Percentiles rank a stretch among this genome's conserved stretches.
Conservation (phyloP, 164 flowering plant genomes). For the Tetrastigma voinierianum region DNA sequence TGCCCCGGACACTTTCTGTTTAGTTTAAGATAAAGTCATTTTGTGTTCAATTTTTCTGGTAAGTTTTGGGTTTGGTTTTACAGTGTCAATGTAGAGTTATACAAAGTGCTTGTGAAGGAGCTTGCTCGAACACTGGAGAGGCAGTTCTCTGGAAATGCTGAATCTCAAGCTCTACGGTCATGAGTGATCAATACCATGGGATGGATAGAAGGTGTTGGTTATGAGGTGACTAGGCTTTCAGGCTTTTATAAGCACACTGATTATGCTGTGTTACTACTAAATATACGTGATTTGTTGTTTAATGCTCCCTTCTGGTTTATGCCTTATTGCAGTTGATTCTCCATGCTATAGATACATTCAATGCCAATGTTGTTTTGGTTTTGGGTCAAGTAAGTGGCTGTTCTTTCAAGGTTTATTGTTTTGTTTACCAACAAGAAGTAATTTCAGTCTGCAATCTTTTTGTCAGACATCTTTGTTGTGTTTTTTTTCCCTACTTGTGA, state of each 20-base stretch:
- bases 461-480: no score
- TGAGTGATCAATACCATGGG: slow-evolving; percentile 99
- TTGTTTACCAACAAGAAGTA: not conserved
- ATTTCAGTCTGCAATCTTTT: not conserved
- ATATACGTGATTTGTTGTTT: slow-evolving; percentile 1
- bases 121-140: slow-evolving; percentile 76
- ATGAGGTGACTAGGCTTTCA: slow-evolving; percentile 57
- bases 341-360: slow-evolving; percentile 82
- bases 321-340: slow-evolving; percentile 67
- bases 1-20: not conserved
- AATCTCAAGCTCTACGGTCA: slow-evolving; percentile 92
- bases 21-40: not conserved
- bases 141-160: slow-evolving; percentile 78
- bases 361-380: slow-evolving; percentile 79
- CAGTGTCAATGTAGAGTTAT: slow-evolving; percentile 81
- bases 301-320: not conserved
- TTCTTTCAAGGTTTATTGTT: not conserved
- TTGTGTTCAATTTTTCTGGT: not conserved
- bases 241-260: not conserved
- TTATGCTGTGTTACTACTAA: not conserved
- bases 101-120: slow-evolving; percentile 84
- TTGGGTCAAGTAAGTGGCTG: slow-evolving; percentile 73
- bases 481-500: no score
- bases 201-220: slow-evolving; percentile 94
- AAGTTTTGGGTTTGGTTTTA: slow-evolving; percentile 5